Evolutionary conservation across 2,329 filamentous ascomycete species (phyloP).

Genomic region (Colletotrichum sp.): DNA sequence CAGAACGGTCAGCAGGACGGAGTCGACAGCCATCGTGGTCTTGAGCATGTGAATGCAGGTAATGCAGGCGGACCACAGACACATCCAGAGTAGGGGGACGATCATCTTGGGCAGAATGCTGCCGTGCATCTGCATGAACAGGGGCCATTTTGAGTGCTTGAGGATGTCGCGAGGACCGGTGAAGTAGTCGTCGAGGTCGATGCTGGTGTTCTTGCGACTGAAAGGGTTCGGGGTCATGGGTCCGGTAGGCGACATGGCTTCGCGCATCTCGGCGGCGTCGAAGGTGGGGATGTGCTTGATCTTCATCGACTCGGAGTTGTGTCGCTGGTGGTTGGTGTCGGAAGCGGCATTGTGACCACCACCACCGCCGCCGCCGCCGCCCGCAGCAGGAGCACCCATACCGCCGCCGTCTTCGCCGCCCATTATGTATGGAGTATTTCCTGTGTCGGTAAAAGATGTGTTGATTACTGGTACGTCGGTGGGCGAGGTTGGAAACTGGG

Average conservation of each 20-base stretch:
- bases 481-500: not conserved
- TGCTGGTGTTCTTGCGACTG: conserved; percentile 35
- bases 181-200: conserved; percentile 67
- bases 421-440: conserved; percentile 5
- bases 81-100: conserved; percentile 68
- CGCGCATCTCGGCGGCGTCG: conserved; percentile 24
- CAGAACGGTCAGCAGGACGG: conserved; percentile 72
- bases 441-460: not conserved
- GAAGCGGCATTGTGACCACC: not conserved
- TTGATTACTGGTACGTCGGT: conserved; percentile 10
- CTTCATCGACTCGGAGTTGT: not conserved
- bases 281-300: conserved; percentile 11
- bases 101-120: conserved; percentile 78
- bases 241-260: conserved; percentile 33
- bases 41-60: conserved; percentile 58
- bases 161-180: conserved; percentile 71
- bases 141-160: conserved; percentile 78
- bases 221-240: conserved; percentile 34
- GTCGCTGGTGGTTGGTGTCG: conserved; percentile 6
- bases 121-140: conserved; percentile 77
- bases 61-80: conserved; percentile 69
- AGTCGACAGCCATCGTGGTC: conserved; percentile 41
- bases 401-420: conserved; percentile 11
- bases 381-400: not conserved
- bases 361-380: not conserved